Evolutionary conservation across 345 rosid species (phyloP).

Genomic region (Populus simonii): DNA sequence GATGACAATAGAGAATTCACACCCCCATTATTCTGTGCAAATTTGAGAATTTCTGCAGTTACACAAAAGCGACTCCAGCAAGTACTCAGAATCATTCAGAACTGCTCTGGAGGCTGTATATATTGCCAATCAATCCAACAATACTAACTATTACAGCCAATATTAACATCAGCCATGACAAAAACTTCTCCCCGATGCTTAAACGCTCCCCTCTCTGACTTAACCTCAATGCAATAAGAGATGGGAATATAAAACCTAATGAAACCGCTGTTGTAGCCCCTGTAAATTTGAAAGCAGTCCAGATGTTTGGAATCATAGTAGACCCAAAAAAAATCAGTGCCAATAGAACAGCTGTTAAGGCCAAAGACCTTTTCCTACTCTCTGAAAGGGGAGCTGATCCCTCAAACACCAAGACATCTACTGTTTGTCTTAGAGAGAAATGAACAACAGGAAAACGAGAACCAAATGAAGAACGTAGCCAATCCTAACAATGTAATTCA

Average conservation of each 20-base stretch:
- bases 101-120: slow-evolving; percentile 54
- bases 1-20: background rate
- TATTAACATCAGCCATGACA: slow-evolving; percentile 72
- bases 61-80: background rate
- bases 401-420: slow-evolving; percentile 62
- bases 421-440: slow-evolving; percentile 88
- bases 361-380: slow-evolving; percentile 74
- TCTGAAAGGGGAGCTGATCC: slow-evolving; percentile 70
- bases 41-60: background rate
- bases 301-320: slow-evolving; percentile 87
- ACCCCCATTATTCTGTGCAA: background rate
- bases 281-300: slow-evolving; percentile 97
- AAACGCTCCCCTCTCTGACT: slow-evolving; percentile 48
- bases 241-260: slow-evolving; percentile 85
- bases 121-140: slow-evolving; percentile 69
- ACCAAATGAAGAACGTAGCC: slow-evolving; percentile 91
- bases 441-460: slow-evolving; percentile 95
- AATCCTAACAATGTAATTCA: slow-evolving; percentile 75
- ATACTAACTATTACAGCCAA: slow-evolving; percentile 68
- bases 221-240: slow-evolving; percentile 70
- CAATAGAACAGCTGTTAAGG: slow-evolving; percentile 56
- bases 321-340: slow-evolving; percentile 69
- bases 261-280: slow-evolving; percentile 99
- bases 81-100: slow-evolving; percentile 26
- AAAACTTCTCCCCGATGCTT: slow-evolving; percentile 40